These are phyloP conservation scores for Trichosanthes truncata DNA, from an alignment of 306 rosid genomes.

Conservation along the genomic window DNA sequence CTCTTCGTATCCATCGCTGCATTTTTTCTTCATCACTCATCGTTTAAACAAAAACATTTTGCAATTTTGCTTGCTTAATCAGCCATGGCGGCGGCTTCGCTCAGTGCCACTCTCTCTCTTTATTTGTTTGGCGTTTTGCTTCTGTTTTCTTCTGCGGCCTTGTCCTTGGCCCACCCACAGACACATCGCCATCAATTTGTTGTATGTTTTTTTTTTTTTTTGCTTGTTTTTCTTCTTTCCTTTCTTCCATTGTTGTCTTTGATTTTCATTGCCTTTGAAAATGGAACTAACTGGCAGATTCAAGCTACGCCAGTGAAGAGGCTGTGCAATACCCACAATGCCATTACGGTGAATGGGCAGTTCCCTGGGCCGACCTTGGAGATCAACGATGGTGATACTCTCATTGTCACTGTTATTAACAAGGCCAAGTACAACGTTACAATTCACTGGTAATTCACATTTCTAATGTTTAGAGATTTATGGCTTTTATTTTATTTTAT, in stretches of 20 bases:
- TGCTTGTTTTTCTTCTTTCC: background rate
- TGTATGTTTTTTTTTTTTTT: slow-evolving; percentile 28
- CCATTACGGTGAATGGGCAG: slow-evolving; percentile 82
- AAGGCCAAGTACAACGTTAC: slow-evolving; percentile 80
- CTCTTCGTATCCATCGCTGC: background rate
- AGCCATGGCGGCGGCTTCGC: background rate
- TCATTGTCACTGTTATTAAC: slow-evolving; percentile 63
- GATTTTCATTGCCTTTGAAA: background rate
- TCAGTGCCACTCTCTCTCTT: slow-evolving; percentile 14
- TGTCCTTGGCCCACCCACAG: slow-evolving; percentile 41
- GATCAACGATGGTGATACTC: slow-evolving; percentile 69
- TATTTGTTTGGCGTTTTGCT: slow-evolving; percentile 31
- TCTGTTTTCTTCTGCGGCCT: slow-evolving; percentile 38
- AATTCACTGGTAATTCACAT: slow-evolving; percentile 60
- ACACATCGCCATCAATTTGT: slow-evolving; percentile 64
- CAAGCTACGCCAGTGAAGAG: slow-evolving; percentile 95
- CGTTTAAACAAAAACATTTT: background rate
- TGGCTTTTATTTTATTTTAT: no score
- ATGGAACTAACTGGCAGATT: slow-evolving; percentile 24
- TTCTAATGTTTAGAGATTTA: no score
- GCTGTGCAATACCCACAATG: slow-evolving; percentile 86
- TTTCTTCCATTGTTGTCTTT: background rate
- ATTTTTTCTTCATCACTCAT: slow-evolving; percentile 11
- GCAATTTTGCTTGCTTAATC: background rate
- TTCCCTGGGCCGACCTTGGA: slow-evolving; percentile 90